Conservation (phyloP, 1,284 basidiomycete species). For the Moesziomyces aphidis region DNA sequence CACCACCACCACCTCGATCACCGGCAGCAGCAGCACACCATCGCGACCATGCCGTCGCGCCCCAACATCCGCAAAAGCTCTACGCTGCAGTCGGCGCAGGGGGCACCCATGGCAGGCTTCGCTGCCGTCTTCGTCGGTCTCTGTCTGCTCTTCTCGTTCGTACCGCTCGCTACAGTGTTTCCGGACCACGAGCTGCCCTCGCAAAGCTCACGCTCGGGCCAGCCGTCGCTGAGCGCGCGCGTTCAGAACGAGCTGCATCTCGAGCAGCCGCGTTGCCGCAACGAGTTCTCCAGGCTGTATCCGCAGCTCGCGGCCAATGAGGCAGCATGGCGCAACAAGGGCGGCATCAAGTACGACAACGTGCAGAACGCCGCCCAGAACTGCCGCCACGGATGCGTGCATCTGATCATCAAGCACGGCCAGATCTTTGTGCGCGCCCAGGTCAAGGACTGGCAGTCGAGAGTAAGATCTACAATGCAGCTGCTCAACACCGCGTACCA, state of each 20-base stretch:
- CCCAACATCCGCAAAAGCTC: constrained; percentile 1
- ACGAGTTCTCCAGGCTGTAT: constrained; percentile 50
- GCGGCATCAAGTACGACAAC: constrained; percentile 28
- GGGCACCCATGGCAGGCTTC: constrained; percentile 32
- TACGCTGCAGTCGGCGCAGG: constrained; percentile 6
- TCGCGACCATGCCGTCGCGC: background rate
- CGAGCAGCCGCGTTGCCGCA: constrained; percentile 15
- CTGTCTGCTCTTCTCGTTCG: constrained; percentile 30
- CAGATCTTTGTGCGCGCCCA: constrained; percentile 37
- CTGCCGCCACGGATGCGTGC: constrained; percentile 37
- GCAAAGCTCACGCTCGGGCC: background rate
- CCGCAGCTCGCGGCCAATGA: constrained; percentile 38
- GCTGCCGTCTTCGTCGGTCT: constrained; percentile 28
- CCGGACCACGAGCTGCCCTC: constrained; percentile 3
- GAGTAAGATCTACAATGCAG: constrained; percentile 28
- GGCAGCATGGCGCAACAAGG: constrained; percentile 29
- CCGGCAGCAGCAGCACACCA: too few species aligned
- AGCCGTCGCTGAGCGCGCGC: constrained; percentile 2
- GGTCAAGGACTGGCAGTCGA: constrained; percentile 44
- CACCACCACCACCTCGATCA: too few species aligned
- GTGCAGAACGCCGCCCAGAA: constrained; percentile 33
- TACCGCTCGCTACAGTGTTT: constrained; percentile 24
- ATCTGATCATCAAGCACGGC: constrained; percentile 40
- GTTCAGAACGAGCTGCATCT: constrained; percentile 20
- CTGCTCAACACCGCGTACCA: constrained; percentile 25